These are phyloP conservation scores for Hypoxylon rickii DNA, from an alignment of 495 filamentous ascomycete species.

Conservation along the genomic window DNA sequence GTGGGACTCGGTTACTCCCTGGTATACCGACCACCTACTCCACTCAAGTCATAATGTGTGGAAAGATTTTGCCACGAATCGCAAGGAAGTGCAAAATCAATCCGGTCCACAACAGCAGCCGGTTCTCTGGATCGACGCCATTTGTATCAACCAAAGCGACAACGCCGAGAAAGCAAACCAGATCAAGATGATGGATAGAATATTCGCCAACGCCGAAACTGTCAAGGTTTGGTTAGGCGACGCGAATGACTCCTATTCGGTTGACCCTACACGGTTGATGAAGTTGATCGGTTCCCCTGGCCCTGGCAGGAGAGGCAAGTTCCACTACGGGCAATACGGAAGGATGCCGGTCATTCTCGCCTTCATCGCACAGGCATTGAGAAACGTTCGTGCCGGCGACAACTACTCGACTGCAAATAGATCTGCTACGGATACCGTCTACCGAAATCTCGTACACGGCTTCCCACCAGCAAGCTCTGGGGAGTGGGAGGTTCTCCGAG, in stretches of 20 bases:
- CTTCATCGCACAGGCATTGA: slow-evolving; percentile 22
- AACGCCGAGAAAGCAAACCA: slow-evolving; percentile 30
- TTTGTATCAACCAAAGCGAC: slow-evolving; percentile 42
- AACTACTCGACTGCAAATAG: slow-evolving; percentile 6
- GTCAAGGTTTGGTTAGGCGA: slow-evolving; percentile 27
- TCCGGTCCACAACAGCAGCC: slow-evolving; percentile 12
- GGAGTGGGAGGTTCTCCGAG: slow-evolving; percentile 16
- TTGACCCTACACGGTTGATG: background rate
- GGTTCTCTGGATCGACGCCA: slow-evolving; percentile 39
- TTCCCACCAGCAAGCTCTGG: slow-evolving; percentile 8
- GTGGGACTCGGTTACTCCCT: slow-evolving; percentile 23
- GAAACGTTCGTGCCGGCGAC: slow-evolving; percentile 11
- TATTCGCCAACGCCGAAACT: slow-evolving; percentile 24
- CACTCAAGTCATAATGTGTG: slow-evolving; percentile 23
- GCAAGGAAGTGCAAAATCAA: slow-evolving; percentile 15
- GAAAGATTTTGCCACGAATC: slow-evolving; percentile 14
- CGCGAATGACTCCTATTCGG: background rate
- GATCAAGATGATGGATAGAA: slow-evolving; percentile 37
- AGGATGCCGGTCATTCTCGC: slow-evolving; percentile 21
- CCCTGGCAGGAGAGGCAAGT: background rate
- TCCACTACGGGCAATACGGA: slow-evolving; percentile 11
- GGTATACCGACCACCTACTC: slow-evolving; percentile 13
- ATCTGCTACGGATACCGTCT: slow-evolving; percentile 10
- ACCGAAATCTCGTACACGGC: slow-evolving; percentile 15
- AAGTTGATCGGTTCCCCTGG: background rate